Conservation (phyloP, 305 asterid genomes). For the Ilex paraguariensis region DNA sequence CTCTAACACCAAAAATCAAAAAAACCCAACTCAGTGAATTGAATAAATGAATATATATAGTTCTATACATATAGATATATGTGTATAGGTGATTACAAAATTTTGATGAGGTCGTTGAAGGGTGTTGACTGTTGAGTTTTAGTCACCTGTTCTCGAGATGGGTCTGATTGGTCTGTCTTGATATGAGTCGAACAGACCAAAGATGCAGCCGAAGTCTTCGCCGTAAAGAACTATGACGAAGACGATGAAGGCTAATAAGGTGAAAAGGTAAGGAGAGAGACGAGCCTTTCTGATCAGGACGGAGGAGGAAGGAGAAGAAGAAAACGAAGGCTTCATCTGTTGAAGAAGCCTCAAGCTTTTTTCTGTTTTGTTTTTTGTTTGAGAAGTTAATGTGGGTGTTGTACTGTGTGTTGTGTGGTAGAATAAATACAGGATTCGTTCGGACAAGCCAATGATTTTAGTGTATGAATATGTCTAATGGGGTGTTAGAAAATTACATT, state of each 20-base stretch:
- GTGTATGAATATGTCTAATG: too few relatives aligned
- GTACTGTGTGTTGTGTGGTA: neutral
- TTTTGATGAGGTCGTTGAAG: too few relatives aligned
- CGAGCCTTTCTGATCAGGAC: slow-evolving; percentile 46
- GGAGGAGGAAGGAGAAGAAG: slow-evolving; percentile 34
- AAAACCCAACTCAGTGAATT: too few relatives aligned
- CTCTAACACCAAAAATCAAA: slow-evolving; percentile 11
- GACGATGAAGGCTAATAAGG: slow-evolving; percentile 58
- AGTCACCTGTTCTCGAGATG: slow-evolving; percentile 34
- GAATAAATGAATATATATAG: too few relatives aligned
- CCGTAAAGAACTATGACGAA: slow-evolving; percentile 65
- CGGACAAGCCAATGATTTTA: neutral
- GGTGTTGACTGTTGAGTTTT: too few relatives aligned
- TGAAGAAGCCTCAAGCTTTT: slow-evolving; percentile 25
- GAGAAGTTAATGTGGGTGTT: neutral
- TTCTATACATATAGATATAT: too few relatives aligned
- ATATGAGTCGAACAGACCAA: slow-evolving; percentile 38
- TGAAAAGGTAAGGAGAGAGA: slow-evolving; percentile 57
- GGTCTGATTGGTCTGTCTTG: slow-evolving; percentile 15
- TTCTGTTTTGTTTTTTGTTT: slow-evolving; percentile 1
- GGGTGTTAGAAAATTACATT: too few relatives aligned
- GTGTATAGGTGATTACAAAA: too few relatives aligned
- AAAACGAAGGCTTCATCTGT: slow-evolving; percentile 39
- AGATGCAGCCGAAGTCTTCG: slow-evolving; percentile 60
- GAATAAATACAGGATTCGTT: slow-evolving; percentile 13